Evolutionary conservation across 1,284 basidiomycete genomes (phyloP).

Genomic region (Earliella scabrosa): DNA sequence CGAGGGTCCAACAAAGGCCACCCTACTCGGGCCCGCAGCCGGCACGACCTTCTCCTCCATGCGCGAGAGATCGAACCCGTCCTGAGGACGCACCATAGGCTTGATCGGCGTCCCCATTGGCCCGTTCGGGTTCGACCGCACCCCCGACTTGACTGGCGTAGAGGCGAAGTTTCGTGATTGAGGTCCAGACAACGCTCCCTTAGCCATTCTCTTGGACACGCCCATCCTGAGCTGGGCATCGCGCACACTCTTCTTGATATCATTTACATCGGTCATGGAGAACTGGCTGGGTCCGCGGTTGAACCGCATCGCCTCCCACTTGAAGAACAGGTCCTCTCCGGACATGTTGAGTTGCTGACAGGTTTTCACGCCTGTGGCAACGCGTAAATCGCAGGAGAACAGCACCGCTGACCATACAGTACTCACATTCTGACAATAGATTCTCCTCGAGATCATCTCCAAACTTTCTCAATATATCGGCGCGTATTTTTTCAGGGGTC

Average conservation of each 20-base stretch:
- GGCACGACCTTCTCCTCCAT: slow-evolving; percentile 36
- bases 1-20: slow-evolving; percentile 50
- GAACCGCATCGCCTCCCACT: slow-evolving; percentile 68
- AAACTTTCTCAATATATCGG: slow-evolving; percentile 19
- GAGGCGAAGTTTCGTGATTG: slow-evolving; percentile 22
- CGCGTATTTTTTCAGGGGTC: background rate
- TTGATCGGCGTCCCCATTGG: slow-evolving; percentile 14
- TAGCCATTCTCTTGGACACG: slow-evolving; percentile 40
- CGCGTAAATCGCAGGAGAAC: no score
- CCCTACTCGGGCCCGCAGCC: slow-evolving; percentile 44
- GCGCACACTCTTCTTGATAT: slow-evolving; percentile 57
- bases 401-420: no score
- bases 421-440: slow-evolving; percentile 25
- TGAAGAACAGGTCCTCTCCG: slow-evolving; percentile 65
- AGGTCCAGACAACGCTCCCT: slow-evolving; percentile 20
- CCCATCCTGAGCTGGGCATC: slow-evolving; percentile 50
- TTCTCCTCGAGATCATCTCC: slow-evolving; percentile 20
- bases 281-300: slow-evolving; percentile 45
- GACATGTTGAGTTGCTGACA: slow-evolving; percentile 67
- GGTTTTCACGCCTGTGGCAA: slow-evolving; percentile 57
- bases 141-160: slow-evolving; percentile 4
- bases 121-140: slow-evolving; percentile 19
- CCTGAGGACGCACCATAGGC: slow-evolving; percentile 16
- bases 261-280: slow-evolving; percentile 52
- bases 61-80: slow-evolving; percentile 19